A percentile compares a stretch with the other conserved stretches of the same genome.
These are phyloP conservation scores for Tulasnella sp. DNA, from an alignment of 768 basidiomycete species.

Conservation along the genomic window DNA sequence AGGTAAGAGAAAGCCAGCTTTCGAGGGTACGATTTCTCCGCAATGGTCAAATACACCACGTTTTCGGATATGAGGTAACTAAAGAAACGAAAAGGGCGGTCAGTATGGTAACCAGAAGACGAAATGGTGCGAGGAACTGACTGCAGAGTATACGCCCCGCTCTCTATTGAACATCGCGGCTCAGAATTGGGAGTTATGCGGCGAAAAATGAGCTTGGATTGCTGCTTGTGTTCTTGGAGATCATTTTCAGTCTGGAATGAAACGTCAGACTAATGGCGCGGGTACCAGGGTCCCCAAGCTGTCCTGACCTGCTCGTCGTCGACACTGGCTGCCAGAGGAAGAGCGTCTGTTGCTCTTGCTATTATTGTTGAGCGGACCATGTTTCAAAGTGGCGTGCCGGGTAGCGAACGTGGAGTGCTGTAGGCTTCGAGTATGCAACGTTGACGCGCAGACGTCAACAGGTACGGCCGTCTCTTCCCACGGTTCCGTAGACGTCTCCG, in stretches of 20 bases:
- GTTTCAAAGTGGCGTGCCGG: constrained; percentile 20
- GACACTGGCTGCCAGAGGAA: constrained; percentile 91
- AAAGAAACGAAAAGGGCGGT: neutral
- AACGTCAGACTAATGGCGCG: constrained; percentile 18
- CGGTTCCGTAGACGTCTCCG: neutral
- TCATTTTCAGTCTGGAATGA: constrained; percentile 76
- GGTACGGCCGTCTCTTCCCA: constrained; percentile 5
- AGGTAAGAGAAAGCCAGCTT: constrained; percentile 97
- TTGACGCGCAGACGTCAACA: constrained; percentile 11
- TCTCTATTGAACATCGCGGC: constrained; percentile 94
- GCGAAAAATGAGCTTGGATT: constrained; percentile 93
- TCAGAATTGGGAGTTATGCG: constrained; percentile 92
- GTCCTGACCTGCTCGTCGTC: constrained; percentile 87
- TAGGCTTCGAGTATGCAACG: neutral
- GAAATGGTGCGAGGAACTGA: constrained; percentile 43
- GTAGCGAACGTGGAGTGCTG: neutral
- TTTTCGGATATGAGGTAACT: constrained; percentile 95
- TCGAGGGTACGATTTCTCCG: constrained; percentile 94
- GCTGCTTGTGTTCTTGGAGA: constrained; percentile 96
- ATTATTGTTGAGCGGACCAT: constrained; percentile 90
- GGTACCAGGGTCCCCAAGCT: neutral
- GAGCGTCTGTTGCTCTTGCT: constrained; percentile 77
- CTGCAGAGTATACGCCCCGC: constrained; percentile 94
- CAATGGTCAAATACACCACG: constrained; percentile 91
- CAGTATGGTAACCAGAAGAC: neutral